Evolutionary conservation across 345 rosid genomes (phyloP).

Genomic region (Populus pruinosa): DNA sequence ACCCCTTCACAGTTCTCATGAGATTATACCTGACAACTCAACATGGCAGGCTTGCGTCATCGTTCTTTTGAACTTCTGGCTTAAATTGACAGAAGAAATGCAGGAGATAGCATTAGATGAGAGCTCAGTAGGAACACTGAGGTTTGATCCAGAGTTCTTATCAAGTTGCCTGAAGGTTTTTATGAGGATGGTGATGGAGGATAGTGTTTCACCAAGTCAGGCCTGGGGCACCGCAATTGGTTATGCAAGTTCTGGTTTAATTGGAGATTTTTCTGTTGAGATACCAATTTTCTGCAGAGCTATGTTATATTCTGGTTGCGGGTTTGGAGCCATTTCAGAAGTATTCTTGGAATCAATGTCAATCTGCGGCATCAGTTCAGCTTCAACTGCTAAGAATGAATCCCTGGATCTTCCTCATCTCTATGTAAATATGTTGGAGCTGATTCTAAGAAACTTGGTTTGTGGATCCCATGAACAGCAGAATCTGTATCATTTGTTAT

Average conservation of each 20-base stretch:
- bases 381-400: constrained; percentile 22
- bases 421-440: constrained; percentile 57
- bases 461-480: constrained; percentile 44
- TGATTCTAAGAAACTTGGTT: constrained; percentile 53
- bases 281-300: constrained; percentile 63
- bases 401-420: constrained; percentile 54
- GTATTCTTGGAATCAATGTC: constrained; percentile 52
- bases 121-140: constrained; percentile 26
- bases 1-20: constrained; percentile 37
- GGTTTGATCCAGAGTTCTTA: constrained; percentile 56
- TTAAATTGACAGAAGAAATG: constrained; percentile 75
- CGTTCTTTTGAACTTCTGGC: constrained; percentile 70
- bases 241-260: constrained; percentile 49
- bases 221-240: constrained; percentile 63
- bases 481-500: constrained; percentile 54
- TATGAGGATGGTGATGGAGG: constrained; percentile 76
- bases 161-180: constrained; percentile 58
- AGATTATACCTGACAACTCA: constrained; percentile 72
- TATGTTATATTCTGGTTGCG: constrained; percentile 81
- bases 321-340: constrained; percentile 68
- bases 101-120: constrained; percentile 42
- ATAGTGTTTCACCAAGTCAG: constrained; percentile 86
- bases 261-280: constrained; percentile 47
- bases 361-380: constrained; percentile 17
- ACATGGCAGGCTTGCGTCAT: constrained; percentile 93